phyloP scores from a whole-genome alignment of 495 filamentous ascomycete genomes.

The Penicillium canariense region DNA sequence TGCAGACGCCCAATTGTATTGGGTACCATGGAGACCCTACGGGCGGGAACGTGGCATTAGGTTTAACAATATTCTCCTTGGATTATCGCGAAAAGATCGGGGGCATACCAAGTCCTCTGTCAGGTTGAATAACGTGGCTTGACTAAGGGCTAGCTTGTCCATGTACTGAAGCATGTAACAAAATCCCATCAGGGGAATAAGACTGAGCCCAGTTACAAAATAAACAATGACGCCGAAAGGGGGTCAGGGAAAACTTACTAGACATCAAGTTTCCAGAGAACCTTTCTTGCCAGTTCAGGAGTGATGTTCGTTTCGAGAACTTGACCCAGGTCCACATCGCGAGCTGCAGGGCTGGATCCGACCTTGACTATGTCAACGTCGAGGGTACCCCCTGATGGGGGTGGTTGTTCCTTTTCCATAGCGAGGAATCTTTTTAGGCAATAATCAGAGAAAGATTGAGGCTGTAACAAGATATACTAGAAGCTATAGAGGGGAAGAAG shows the following conservation, averaged over 20 bases:
- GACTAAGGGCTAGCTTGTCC: conserved; percentile 57
- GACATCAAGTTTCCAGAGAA: conserved; percentile 35
- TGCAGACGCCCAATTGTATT: conserved; percentile 49
- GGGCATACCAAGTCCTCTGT: not conserved
- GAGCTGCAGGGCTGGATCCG: conserved; percentile 9
- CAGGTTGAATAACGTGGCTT: conserved; percentile 49
- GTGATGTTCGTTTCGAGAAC: conserved; percentile 32
- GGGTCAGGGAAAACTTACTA: conserved; percentile 20
- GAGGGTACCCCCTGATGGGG: not conserved
- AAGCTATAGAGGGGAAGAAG: not conserved
- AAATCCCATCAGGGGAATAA: conserved; percentile 49
- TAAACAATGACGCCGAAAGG: not conserved
- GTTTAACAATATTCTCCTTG: no score
- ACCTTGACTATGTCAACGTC: conserved; percentile 20
- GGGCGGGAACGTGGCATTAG: not conserved
- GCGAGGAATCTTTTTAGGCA: not conserved
- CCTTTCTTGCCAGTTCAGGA: conserved; percentile 30
- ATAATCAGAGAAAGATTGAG: not conserved
- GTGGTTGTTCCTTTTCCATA: conserved; percentile 17
- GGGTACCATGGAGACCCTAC: conserved; percentile 33
- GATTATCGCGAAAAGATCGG: not conserved
- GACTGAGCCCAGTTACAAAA: not conserved
- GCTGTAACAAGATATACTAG: not conserved
- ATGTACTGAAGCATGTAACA: conserved; percentile 54
- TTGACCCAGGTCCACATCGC: conserved; percentile 37